These are phyloP conservation scores for Aspergillus pseudonomiae DNA, from an alignment of 2,329 filamentous ascomycete species.

Conservation along the genomic window DNA sequence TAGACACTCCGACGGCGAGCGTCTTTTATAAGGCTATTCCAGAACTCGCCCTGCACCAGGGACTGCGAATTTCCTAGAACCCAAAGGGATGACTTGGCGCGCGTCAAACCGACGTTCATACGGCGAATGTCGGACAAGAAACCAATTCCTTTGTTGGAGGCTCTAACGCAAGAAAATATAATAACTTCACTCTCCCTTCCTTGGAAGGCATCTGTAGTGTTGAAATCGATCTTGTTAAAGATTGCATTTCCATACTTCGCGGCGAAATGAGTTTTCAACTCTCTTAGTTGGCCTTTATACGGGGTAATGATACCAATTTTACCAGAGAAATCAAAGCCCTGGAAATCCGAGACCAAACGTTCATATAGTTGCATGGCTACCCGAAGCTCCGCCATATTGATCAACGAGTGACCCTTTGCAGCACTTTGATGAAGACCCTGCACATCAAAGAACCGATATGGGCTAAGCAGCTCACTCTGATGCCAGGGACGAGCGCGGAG, in stretches of 20 bases:
- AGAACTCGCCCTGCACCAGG: constrained; percentile 84
- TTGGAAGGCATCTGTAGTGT: constrained; percentile 97
- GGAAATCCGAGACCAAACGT: constrained; percentile 74
- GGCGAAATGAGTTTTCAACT: constrained; percentile 75
- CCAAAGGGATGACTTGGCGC: constrained; percentile 95
- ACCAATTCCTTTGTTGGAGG: constrained; percentile 89
- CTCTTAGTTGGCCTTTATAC: constrained; percentile 88
- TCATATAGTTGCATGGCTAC: constrained; percentile 85
- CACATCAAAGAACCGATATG: constrained; percentile 97
- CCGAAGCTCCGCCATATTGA: constrained; percentile 85
- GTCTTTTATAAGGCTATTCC: constrained; percentile 83
- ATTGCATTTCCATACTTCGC: constrained; percentile 74
- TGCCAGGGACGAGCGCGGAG: constrained; percentile 86
- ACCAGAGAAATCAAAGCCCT: constrained; percentile 68
- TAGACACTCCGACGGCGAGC: constrained; percentile 74
- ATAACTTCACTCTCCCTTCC: constrained; percentile 96
- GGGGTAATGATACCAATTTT: constrained; percentile 98
- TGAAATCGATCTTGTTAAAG: constrained; percentile 85
- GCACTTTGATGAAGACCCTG: constrained; percentile 82
- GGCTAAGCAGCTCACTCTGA: constrained; percentile 74
- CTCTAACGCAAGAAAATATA: constrained; percentile 97
- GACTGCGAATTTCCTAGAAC: constrained; percentile 91
- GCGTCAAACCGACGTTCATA: constrained; percentile 98
- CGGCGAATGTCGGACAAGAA: constrained; percentile 97
- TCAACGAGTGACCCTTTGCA: constrained; percentile 81